Evolutionary conservation across 2,329 filamentous ascomycete genomes (phyloP), one percentile per base, ranked within the genome.

Genomic region (Arthrobotrys sinensis): DNA sequence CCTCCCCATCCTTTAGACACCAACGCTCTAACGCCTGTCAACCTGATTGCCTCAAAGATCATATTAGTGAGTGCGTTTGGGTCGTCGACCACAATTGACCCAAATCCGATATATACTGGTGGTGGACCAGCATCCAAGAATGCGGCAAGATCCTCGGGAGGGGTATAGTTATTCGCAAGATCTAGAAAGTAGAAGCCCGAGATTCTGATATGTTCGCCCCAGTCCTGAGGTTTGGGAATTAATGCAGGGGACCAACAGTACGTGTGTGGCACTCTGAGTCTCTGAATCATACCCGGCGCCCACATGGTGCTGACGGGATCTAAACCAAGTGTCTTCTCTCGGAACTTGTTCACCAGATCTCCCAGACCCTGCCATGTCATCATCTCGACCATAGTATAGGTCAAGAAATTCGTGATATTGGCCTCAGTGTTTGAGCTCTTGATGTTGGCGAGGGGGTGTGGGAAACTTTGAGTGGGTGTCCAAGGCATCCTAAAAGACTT

Each of bases 291-390:
- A 2, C 92, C 92, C 7, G 94, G 93, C 1, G 92, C 94, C 88
- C 92, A 95, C 60, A 96, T 90, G 6, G 93, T 86, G 78, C 92
- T 93, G 48, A 97, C 87, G 0, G 91, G 89, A 52, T 96, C 92
- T 0, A 97, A 86, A 28, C 92, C 91, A 0, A 97, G 87, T 12
- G 89, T 89, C 75, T 90, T 90, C 80, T 91, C 90, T 65, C 94
- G 88, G 82, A 97, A 97, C 10, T 90, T 88, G 82, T 98, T 97
- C 83, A 97, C 95, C 4, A 97, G 87, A 84, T 97, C 94, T 43
- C 94, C 94, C 3, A 97, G 85, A 0, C 93, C 94, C 84, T 97
- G 93, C 93, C 93, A 97, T 10, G 94, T 94, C 87, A 97, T 90
- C 89, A 96, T 93, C 81, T 97, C 94, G 1, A 97, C 92, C 19